A percentile compares a stretch with the other conserved stretches of the same genome.
Conservation (phyloP, 2,329 filamentous ascomycete genomes). For the Colletotrichum cuscutae region DNA sequence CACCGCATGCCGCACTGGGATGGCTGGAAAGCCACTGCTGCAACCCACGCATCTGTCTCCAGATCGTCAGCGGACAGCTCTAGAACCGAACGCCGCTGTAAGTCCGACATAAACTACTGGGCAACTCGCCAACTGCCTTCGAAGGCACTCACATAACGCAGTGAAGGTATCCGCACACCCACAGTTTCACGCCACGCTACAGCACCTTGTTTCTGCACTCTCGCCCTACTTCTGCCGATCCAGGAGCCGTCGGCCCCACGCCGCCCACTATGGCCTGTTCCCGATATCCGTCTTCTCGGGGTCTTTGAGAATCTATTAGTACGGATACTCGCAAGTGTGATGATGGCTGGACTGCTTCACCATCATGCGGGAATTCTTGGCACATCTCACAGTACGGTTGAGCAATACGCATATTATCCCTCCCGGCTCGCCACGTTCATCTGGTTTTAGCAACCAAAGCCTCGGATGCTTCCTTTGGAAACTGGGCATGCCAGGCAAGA, state of each 20-base stretch:
- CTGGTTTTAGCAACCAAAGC: no score
- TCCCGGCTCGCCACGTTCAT: neutral
- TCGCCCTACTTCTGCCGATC: constrained; percentile 27
- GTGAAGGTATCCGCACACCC: neutral
- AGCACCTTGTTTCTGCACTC: neutral
- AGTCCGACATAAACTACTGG: neutral
- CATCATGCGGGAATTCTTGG: neutral
- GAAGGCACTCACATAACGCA: neutral
- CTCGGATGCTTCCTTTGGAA: neutral
- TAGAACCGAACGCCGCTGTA: constrained; percentile 18
- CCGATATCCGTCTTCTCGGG: neutral
- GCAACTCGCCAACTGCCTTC: neutral
- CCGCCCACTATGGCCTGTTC: constrained; percentile 10
- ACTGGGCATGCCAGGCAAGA: neutral
- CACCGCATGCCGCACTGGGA: neutral
- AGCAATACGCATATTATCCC: neutral
- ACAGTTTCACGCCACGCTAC: neutral
- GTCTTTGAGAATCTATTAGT: neutral
- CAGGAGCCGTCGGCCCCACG: constrained; percentile 31
- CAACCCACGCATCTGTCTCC: constrained; percentile 2
- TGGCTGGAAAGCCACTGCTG: neutral
- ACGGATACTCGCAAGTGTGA: neutral
- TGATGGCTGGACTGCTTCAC: neutral
- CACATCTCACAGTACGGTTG: neutral
- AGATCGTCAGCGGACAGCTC: constrained; percentile 23